These are phyloP conservation scores for Bipolaris sorokiniana DNA, from an alignment of 2,329 filamentous ascomycete genomes.

Conservation along the genomic window DNA sequence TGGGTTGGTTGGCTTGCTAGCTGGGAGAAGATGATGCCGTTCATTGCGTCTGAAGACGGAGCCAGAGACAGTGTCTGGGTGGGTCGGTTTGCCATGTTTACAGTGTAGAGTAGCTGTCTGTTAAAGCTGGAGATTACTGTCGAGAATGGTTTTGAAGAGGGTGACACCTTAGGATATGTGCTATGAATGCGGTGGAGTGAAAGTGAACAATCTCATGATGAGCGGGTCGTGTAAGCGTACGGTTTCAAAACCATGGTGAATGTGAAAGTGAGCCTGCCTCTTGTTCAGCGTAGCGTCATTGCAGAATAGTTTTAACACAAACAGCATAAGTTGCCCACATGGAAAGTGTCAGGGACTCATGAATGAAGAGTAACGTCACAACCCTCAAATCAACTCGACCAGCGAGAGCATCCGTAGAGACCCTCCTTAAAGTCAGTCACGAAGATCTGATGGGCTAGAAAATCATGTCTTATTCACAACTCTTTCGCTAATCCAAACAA, in stretches of 20 bases:
- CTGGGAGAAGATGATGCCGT: background rate
- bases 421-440: no score
- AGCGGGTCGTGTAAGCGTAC: background rate
- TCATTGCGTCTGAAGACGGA: background rate
- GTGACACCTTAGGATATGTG: background rate
- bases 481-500: background rate
- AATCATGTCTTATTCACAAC: background rate
- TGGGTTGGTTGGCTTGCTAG: background rate
- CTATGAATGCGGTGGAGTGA: background rate
- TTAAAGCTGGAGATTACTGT: background rate
- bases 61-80: background rate
- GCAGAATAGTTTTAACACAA: background rate
- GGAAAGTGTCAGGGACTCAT: background rate
- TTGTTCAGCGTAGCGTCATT: background rate
- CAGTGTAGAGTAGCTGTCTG: background rate
- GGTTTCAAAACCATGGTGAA: background rate
- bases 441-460: background rate
- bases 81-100: background rate
- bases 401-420: background rate
- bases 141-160: background rate
- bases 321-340: background rate
- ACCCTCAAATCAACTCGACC: background rate
- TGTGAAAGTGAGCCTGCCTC: background rate
- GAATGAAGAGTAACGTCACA: background rate
- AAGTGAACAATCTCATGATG: background rate